Evolutionary conservation across 768 basidiomycete genomes (phyloP), one percentile per base, ranked within the genome.

Genomic region (Amanita molliuscula): DNA sequence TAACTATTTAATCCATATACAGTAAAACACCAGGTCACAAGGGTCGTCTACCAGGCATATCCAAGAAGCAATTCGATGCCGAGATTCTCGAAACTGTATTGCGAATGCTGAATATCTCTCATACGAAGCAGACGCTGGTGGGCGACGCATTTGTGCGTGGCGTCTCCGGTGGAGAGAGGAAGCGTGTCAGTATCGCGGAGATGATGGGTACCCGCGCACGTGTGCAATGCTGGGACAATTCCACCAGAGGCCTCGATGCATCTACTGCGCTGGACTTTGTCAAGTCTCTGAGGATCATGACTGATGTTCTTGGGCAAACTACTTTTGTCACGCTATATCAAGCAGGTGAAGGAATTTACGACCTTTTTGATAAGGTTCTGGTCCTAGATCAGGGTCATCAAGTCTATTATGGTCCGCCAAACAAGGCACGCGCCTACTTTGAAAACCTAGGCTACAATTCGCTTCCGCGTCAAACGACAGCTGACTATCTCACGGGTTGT

Each of bases 241-340:
- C 83, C 0, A 91, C 88, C 2, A 72, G 84, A 44, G 87, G 88
- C 15, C 68, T 89, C 44, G 87, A 90, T 54, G 88, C 90, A 0
- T 88, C 88, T 2, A 94, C 91, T 6, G 91, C 91, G 1, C 71
- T 92, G 43, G 92, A 95, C 60, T 94, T 88, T 56, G 79, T 77
- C 50, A 87, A 80, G 64, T 81, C 81, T 36, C 66, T 95, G 47
- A 75, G 90, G 15, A 70, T 89, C 31, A 80, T 88, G 73, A 92
- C 92, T 15, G 90, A 95, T 59, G 67, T 89, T n/a, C 72, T 84
- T 15, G 78, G 81, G 6, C 81, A 82, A 63, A 84, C 88, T 2
- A 88, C 83, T 6, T 84, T 93, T 59, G 83, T 89, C 8, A 81
- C 84, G 4, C 65, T 93, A 71, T 88, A 88, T 58, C 86, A 93